Evolutionary conservation across 2,329 filamentous ascomycete species (phyloP), one percentile per base, ranked within the genome.

Genomic region (Xylaria sp.): DNA sequence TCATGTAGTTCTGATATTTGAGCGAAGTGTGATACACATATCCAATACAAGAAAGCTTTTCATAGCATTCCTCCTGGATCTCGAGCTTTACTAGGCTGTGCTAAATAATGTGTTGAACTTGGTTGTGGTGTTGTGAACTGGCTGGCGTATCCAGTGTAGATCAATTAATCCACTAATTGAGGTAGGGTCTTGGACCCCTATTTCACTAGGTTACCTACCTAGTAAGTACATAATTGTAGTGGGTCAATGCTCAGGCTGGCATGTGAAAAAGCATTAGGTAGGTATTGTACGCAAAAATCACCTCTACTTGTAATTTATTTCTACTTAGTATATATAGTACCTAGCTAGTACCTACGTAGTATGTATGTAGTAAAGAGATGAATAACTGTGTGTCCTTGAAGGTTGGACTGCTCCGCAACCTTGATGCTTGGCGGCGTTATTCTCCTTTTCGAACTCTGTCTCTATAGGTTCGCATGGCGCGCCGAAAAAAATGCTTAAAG

Each of bases 181-280:
- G 32, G 23, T 5, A 16, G 55, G 55, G 55, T 44, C 55, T 27
- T 58, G 55, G 37, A 58, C 55, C 55, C 55, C 55, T 58, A 58
- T 58, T 58, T 58, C 25, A 18, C 29, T 29, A 16, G 35, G 13
- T 18, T 18, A 29, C 16, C 16, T n/a, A 51, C 8, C 44, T 23
- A 23, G 8, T 35, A 35, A 23, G 8, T 35, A 35, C 8, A 6
- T 35, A 35, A 35, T 35, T 35, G 32, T 9, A 12, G 40, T 5
- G 10, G 40, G 40, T 13, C 40, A 13, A 12, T 13, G 40, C 3
- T 13, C 40, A 18, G 16, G 18, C 40, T 18, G 40, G 40, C 40
- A 44, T 18, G 40, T n/a, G 40, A n/a, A 18, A 18, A n/a, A 18
- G 16, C 16, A 44, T 6, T 18, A n/a, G 13, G 16, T 18, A 44